Evolutionary conservation across 2,329 filamentous ascomycete species (phyloP).

Genomic region (Aspergillus novoparasiticus): DNA sequence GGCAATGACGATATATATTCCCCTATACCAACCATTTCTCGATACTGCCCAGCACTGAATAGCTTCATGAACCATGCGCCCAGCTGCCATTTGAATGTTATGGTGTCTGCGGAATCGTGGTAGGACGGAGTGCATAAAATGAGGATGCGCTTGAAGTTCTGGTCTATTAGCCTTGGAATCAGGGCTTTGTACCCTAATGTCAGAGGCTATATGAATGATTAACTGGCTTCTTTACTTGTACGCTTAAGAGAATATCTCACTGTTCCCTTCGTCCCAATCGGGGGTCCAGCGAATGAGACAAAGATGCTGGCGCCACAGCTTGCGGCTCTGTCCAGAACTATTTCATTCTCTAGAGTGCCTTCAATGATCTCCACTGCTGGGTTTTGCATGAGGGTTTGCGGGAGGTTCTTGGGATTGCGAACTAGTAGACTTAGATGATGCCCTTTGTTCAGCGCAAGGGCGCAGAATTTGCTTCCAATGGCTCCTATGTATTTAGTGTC

Average conservation of each 20-base stretch:
- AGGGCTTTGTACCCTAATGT: neutral
- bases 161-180: neutral
- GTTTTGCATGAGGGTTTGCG: neutral
- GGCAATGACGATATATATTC: neutral
- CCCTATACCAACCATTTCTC: neutral
- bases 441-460: neutral
- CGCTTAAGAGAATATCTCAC: neutral
- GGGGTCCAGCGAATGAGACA: neutral
- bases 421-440: neutral
- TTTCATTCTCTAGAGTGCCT: neutral
- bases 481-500: neutral
- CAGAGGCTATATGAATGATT: neutral
- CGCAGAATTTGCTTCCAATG: neutral
- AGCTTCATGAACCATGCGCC: neutral
- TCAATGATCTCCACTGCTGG: neutral
- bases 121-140: neutral
- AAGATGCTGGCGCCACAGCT: neutral
- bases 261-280: neutral
- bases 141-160: neutral
- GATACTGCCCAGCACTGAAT: neutral
- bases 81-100: neutral
- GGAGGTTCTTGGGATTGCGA: neutral
- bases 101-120: neutral
- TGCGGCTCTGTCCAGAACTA: neutral
- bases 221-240: neutral